Base-by-base conservation (phyloP, 1,284 basidiomycete species). In the Irpex sp. region DNA sequence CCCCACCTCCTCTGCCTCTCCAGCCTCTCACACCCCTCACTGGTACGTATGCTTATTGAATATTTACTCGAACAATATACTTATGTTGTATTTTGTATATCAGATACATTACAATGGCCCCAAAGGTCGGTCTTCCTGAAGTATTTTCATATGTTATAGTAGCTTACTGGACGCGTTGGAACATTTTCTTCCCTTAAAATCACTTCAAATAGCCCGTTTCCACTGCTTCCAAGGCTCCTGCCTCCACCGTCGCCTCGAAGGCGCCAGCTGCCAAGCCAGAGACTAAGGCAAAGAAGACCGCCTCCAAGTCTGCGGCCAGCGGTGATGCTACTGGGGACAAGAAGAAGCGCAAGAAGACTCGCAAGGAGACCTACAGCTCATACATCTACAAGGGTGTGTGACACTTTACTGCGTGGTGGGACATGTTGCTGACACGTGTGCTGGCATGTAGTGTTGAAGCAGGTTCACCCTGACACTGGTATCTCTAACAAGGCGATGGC, bases 401-500 rank as follows among this genome's bases (percentile, higher is more conserved):
- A 9, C 40, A 61, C 48, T 19, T 34, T n/a, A 51, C 57, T 17
- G 15, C 51, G 47, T 48, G 38, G 38, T 31, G 59, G 68, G 31
- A 19, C 37, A 31, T 62, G 56, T 52, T 55, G 55, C n/a, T 72
- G 47, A 71, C 63, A 61, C 31, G 21, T 56, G 44, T 9, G 49
- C 75, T 67, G 17, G 38, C 72, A 71, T 73, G 72, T 72, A 82
- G 86, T 88, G 64, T 79, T 88, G 67, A 87, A 87, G 80, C 84
- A 85, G 71, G 88, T 90, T 65, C 88, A 89, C 80, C 88, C 88
- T 68, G 88, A 91, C 75, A 89, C 87, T 67, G 88, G 88, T 84
- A 89, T 89, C 78, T 82, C 85, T 58, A 89, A 88, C 84, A 90
- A 90, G 79, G 87, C 87, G 59, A 91, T 91, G 88, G 82, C 84